Conservation (phyloP, 179 eudicot species). For the Drosera spatulata region DNA sequence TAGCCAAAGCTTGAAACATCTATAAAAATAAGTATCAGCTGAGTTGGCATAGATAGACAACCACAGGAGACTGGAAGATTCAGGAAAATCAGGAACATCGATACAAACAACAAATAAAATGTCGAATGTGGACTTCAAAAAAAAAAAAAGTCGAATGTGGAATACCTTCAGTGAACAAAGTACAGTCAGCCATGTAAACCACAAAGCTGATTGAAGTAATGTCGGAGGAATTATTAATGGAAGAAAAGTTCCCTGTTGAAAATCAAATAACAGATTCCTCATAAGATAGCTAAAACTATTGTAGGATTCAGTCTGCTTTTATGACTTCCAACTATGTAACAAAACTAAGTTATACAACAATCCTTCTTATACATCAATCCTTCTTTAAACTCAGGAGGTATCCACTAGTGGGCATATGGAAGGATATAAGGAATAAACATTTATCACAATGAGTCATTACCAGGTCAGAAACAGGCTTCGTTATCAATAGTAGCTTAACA, state of each 20-base stretch:
- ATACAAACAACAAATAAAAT: conserved; percentile 8
- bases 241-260: conserved; percentile 77
- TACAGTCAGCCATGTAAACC: conserved; percentile 79
- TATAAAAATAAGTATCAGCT: conserved; percentile 15
- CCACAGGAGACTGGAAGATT: neutral
- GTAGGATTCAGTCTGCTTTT: too few species aligned
- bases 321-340: too few species aligned
- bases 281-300: too few species aligned
- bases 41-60: neutral
- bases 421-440: too few species aligned
- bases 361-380: too few species aligned
- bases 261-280: neutral
- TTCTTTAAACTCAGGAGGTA: too few species aligned
- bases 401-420: too few species aligned
- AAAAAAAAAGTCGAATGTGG: neutral
- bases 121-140: too few species aligned
- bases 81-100: neutral
- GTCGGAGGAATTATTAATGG: conserved; percentile 89
- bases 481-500: conserved; percentile 1
- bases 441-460: too few species aligned
- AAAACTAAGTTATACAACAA: too few species aligned
- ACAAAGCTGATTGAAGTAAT: conserved; percentile 61
- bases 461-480: neutral
- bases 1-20: conserved; percentile 99
- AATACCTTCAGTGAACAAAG: conserved; percentile 87